A percentile compares a stretch with the other conserved stretches of the same genome.
Conservation (phyloP, 306 rosid genomes). For the Begonia loranthoides region DNA sequence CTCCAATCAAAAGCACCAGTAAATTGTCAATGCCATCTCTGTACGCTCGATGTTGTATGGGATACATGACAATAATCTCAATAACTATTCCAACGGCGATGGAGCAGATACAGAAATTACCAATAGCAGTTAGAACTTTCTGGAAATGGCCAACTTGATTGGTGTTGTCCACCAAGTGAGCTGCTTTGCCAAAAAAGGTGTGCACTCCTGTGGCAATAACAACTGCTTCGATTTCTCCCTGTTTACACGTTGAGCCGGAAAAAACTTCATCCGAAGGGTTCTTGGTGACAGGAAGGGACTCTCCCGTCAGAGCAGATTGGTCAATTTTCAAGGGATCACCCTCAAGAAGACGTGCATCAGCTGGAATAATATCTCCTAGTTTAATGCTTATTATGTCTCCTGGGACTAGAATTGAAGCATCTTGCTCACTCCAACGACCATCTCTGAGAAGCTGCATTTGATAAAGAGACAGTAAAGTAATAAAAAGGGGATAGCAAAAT, state of each 20-base stretch:
- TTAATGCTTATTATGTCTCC: conserved; percentile 96
- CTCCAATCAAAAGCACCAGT: conserved; percentile 93
- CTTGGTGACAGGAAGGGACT: conserved; percentile 92
- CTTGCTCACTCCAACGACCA: conserved; percentile 89
- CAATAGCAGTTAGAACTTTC: conserved; percentile 95
- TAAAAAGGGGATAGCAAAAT: conserved; percentile 1
- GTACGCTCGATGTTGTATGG: conserved; percentile 74
- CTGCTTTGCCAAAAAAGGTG: conserved; percentile 97
- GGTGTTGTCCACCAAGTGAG: conserved; percentile 94
- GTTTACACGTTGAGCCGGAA: conserved; percentile 96
- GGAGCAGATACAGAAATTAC: conserved; percentile 95
- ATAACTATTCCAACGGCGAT: conserved; percentile 65
- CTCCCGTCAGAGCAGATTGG: conserved; percentile 97
- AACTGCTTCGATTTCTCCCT: conserved; percentile 96
- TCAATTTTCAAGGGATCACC: conserved; percentile 97
- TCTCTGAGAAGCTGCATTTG: conserved; percentile 73
- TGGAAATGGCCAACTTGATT: conserved; percentile 99
- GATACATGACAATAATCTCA: conserved; percentile 90
- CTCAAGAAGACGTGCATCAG: conserved; percentile 98
- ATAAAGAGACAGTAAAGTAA: conserved; percentile 8
- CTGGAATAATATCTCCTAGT: conserved; percentile 91
- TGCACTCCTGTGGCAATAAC: conserved; percentile 99
- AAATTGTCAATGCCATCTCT: conserved; percentile 94
- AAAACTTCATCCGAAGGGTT: conserved; percentile 86
- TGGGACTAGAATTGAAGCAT: conserved; percentile 89